Evolutionary conservation across 352 stramenopile species (phyloP).

Genomic region (Pseudoperonospora humuli): DNA sequence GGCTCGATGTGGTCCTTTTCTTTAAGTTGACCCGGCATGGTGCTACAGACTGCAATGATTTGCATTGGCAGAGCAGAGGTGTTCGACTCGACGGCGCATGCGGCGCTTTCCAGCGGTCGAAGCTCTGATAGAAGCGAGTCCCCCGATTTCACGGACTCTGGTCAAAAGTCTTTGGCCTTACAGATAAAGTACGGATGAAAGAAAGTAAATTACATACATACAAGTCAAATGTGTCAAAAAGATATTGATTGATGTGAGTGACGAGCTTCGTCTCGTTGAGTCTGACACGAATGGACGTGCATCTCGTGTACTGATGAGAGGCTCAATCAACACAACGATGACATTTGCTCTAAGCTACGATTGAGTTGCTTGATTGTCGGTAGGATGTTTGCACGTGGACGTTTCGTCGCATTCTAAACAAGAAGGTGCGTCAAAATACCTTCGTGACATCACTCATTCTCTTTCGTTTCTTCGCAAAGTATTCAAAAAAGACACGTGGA

Average conservation of each 20-base stretch:
- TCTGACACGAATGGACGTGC: too few relatives aligned
- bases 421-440: too few relatives aligned
- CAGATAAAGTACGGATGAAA: conserved; percentile 39
- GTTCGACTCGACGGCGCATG: conserved; percentile 24
- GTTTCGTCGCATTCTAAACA: too few relatives aligned
- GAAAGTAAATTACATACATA: conserved; percentile 38
- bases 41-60: conserved; percentile 9
- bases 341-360: too few relatives aligned
- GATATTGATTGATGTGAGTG: background rate
- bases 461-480: too few relatives aligned
- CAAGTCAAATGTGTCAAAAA: too few relatives aligned
- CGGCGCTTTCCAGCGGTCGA: conserved; percentile 12
- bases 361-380: background rate
- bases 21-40: background rate
- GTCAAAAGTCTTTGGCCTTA: conserved; percentile 27
- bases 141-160: conserved; percentile 24
- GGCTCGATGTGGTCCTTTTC: background rate
- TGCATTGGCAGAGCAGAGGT: conserved; percentile 18
- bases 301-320: conserved; percentile 8
- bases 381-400: background rate
- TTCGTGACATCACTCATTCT: too few relatives aligned
- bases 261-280: conserved; percentile 12
- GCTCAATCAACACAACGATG: conserved; percentile 4
- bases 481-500: too few relatives aligned
- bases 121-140: conserved; percentile 27